phyloP scores from a whole-genome alignment of 495 filamentous ascomycete genomes.

The Poronia punctata region DNA sequence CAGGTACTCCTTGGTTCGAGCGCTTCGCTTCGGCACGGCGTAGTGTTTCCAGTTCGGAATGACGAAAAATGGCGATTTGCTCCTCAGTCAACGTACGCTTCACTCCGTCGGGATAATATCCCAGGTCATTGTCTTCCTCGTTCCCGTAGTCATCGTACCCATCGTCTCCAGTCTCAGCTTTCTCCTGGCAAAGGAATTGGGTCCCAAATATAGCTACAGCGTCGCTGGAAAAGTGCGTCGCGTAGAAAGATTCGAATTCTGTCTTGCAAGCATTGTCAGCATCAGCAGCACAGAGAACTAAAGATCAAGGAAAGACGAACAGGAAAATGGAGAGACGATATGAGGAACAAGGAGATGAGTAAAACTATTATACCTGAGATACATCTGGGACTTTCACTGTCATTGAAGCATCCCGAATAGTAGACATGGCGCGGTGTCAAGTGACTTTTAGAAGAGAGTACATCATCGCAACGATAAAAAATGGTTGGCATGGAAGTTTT shows the following conservation, averaged over 20 bases:
- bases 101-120: conserved; percentile 82
- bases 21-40: conserved; percentile 40
- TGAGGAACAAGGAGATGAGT: neutral
- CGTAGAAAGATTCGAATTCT: conserved; percentile 66
- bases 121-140: conserved; percentile 65
- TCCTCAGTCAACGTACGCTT: conserved; percentile 90
- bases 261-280: conserved; percentile 45
- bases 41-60: conserved; percentile 76
- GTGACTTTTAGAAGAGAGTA: too few species aligned
- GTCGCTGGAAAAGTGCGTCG: conserved; percentile 50
- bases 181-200: conserved; percentile 35
- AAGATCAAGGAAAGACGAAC: neutral
- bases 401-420: conserved; percentile 4
- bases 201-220: conserved; percentile 41
- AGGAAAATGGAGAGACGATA: too few species aligned
- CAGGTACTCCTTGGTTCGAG: conserved; percentile 9
- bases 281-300: conserved; percentile 11
- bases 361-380: conserved; percentile 41
- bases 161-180: conserved; percentile 11
- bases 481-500: too few species aligned
- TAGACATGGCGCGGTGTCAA: conserved; percentile 15
- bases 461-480: too few species aligned
- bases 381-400: conserved; percentile 32
- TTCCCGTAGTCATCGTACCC: conserved; percentile 29
- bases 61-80: conserved; percentile 83